A percentile compares a stretch with the other conserved stretches of the same genome.
phyloP scores from a whole-genome alignment of 192 early-diverging fungal species.

The Coemansia reversa region DNA sequence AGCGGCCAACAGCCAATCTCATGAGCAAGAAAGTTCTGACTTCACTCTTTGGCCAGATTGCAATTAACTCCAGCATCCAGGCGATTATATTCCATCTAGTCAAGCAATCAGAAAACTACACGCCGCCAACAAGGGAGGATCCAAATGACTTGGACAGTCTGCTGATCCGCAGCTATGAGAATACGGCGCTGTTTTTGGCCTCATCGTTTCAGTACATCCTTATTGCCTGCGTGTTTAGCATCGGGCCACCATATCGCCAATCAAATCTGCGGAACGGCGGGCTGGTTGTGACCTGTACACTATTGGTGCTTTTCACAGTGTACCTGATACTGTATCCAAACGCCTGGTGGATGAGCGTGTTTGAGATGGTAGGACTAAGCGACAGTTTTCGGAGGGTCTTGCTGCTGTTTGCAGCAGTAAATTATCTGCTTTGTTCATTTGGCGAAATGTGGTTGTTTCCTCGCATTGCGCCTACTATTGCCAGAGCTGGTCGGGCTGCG shows the following conservation, averaged over 20 bases:
- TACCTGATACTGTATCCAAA: conserved; percentile 59
- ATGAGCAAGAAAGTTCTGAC: conserved; percentile 88
- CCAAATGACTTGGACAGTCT: conserved; percentile 61
- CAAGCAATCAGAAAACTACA: conserved; percentile 73
- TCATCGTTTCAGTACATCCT: conserved; percentile 94
- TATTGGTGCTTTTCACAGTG: conserved; percentile 69
- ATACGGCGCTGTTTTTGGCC: conserved; percentile 86
- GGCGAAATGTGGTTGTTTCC: conserved; percentile 52
- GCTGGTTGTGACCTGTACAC: conserved; percentile 33
- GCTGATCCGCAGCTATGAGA: conserved; percentile 80
- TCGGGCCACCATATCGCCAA: conserved; percentile 94
- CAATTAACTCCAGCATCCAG: conserved; percentile 83
- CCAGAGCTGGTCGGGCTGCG: conserved; percentile 20
- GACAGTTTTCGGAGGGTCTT: conserved; percentile 60
- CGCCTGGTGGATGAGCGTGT: conserved; percentile 47
- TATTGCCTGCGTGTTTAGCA: conserved; percentile 87
- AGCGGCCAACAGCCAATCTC: conserved; percentile 87
- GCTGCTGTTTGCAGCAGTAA: conserved; percentile 58
- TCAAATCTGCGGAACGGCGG: conserved; percentile 76
- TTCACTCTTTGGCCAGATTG: conserved; percentile 85
- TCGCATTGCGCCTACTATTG: conserved; percentile 24
- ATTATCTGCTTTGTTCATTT: conserved; percentile 47
- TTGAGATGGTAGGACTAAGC: conserved; percentile 71
- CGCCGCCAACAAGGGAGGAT: conserved; percentile 50
- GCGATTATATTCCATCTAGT: conserved; percentile 68